Evolutionary conservation across 441 rosid genomes (phyloP).

Genomic region (Erysimum pusillum): DNA sequence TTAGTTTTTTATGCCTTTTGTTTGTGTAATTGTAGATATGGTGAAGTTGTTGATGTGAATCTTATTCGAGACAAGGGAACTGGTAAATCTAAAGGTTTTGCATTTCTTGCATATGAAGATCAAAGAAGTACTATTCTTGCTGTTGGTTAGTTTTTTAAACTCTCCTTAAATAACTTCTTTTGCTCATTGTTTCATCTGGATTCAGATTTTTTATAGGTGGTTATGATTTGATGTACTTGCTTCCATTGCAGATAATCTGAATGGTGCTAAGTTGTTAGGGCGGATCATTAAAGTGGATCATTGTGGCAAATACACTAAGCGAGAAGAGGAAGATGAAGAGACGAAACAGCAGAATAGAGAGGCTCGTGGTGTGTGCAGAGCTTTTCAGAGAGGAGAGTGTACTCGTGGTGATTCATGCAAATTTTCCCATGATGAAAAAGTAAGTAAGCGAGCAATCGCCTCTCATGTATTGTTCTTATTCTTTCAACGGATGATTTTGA

Average conservation of each 20-base stretch:
- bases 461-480: background rate
- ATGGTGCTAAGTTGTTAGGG: slow-evolving; percentile 80
- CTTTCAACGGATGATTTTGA: background rate
- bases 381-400: slow-evolving; percentile 94
- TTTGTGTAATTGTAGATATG: slow-evolving; percentile 56
- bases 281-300: slow-evolving; percentile 82
- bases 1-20: background rate
- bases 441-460: slow-evolving; percentile 56
- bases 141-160: slow-evolving; percentile 66
- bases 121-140: slow-evolving; percentile 90
- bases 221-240: background rate
- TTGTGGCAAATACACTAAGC: slow-evolving; percentile 71
- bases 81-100: slow-evolving; percentile 91
- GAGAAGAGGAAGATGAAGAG: slow-evolving; percentile 93
- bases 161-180: background rate
- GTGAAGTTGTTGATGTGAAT: slow-evolving; percentile 92
- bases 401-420: slow-evolving; percentile 88
- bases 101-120: slow-evolving; percentile 91
- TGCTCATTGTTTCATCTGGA: background rate
- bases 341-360: slow-evolving; percentile 69
- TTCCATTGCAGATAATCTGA: slow-evolving; percentile 70
- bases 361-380: slow-evolving; percentile 90
- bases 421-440: slow-evolving; percentile 90
- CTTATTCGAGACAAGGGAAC: slow-evolving; percentile 90
- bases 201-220: background rate